A percentile compares a stretch with the other conserved stretches of the same genome.
Conservation (phyloP, 192 early-diverging fungal species). For the Geranomyces michiganensis region DNA sequence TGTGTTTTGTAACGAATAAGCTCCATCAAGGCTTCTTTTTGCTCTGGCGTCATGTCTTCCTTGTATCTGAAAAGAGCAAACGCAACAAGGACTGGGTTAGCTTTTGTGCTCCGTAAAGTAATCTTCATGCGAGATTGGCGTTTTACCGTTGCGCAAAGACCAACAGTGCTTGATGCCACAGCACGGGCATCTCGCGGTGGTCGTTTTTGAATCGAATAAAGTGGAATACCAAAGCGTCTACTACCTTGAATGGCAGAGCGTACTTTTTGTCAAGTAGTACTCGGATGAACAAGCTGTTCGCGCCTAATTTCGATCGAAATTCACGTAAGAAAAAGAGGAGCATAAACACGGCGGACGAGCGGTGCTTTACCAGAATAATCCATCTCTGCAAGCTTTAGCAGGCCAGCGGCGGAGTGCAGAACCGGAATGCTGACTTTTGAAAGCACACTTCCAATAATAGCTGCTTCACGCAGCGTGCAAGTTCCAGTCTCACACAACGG, state of each 20-base stretch:
- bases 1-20: constrained; percentile 82
- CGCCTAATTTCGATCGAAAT: no score
- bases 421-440: constrained; percentile 93
- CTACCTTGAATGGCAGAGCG: constrained; percentile 94
- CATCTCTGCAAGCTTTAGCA: constrained; percentile 95
- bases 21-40: constrained; percentile 87
- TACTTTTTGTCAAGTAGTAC: constrained; percentile 98
- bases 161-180: constrained; percentile 96
- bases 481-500: constrained; percentile 86
- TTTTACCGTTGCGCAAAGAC: constrained; percentile 86
- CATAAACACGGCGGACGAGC: no score
- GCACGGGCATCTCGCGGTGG: constrained; percentile 81
- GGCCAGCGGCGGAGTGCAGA: constrained; percentile 91
- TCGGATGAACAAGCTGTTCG: constrained; percentile 93
- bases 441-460: constrained; percentile 89
- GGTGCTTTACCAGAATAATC: constrained; percentile 79
- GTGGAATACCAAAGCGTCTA: constrained; percentile 95
- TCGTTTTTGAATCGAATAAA: constrained; percentile 87
- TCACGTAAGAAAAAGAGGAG: constrained; percentile 21
- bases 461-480: constrained; percentile 95
- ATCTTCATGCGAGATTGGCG: neutral
- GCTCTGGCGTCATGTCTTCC: constrained; percentile 90
- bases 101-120: neutral
- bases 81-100: neutral
- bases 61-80: constrained; percentile 70